Conservation (phyloP, 768 basidiomycete genomes). For the Tulasnella sp. region DNA sequence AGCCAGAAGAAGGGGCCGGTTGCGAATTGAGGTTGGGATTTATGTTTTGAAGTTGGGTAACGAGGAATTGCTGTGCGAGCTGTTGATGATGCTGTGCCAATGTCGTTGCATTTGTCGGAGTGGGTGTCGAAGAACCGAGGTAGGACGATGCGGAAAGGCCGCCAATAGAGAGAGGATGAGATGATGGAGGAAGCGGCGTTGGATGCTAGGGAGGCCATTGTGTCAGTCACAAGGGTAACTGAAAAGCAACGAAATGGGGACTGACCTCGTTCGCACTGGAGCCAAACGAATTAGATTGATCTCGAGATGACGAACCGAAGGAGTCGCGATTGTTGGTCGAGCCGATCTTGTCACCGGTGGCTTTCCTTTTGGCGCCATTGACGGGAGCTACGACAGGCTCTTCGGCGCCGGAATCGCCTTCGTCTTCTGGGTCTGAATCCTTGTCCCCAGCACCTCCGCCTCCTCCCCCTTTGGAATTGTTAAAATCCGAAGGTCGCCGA, state of each 20-base stretch:
- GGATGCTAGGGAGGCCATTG: background rate
- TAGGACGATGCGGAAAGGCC: background rate
- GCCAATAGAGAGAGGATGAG: constrained; percentile 11
- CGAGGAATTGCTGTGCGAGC: constrained; percentile 15
- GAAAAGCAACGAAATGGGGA: background rate
- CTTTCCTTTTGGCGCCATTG: background rate
- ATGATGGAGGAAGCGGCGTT: constrained; percentile 3
- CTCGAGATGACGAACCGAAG: background rate
- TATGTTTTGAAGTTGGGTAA: constrained; percentile 13
- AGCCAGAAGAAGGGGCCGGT: background rate
- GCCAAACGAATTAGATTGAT: background rate
- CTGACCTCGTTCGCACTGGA: background rate
- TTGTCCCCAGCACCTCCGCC: constrained; percentile 23
- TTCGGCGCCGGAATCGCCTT: background rate
- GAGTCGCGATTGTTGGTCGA: background rate
- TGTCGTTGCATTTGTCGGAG: background rate
- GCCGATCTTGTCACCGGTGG: background rate
- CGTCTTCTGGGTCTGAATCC: constrained; percentile 11
- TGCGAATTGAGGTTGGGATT: constrained; percentile 16
- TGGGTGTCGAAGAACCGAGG: background rate
- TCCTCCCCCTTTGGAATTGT: constrained; percentile 14
- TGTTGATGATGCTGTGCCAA: constrained; percentile 13
- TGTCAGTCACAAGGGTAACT: background rate
- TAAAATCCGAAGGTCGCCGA: constrained; percentile 44
- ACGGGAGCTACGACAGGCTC: constrained; percentile 1